Conservation (phyloP, 2,329 filamentous ascomycete species). For the Pseudofabraea citricarpa region DNA sequence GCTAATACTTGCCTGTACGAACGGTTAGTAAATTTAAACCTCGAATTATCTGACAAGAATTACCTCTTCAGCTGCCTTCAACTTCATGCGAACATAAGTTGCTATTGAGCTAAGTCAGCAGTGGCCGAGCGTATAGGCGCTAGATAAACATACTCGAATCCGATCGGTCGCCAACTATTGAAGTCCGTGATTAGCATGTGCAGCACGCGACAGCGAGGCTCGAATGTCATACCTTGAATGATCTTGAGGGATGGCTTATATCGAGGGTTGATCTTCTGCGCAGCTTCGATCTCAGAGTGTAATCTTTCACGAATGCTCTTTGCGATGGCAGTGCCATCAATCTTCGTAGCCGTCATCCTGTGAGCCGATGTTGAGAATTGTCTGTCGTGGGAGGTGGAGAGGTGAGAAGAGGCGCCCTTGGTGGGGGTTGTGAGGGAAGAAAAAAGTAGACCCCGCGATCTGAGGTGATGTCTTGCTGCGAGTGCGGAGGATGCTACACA, state of each 20-base stretch:
- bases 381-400: constrained; percentile 6
- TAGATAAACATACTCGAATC: constrained; percentile 67
- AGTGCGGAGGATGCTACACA: constrained; percentile 8
- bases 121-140: constrained; percentile 7
- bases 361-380: constrained; percentile 46
- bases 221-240: constrained; percentile 86
- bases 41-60: no score
- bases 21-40: no score
- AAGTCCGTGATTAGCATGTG: no score
- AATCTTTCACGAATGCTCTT: constrained; percentile 84
- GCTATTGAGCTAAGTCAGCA: constrained; percentile 45
- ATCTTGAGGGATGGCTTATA: constrained; percentile 91
- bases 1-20: constrained; percentile 73
- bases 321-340: constrained; percentile 94
- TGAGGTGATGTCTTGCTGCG: constrained; percentile 7
- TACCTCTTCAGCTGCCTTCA: constrained; percentile 93
- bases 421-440: constrained; percentile 6
- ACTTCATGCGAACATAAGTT: constrained; percentile 99
- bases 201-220: no score
- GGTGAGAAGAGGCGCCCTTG: constrained; percentile 6
- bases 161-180: constrained; percentile 78
- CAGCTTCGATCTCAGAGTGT: constrained; percentile 72
- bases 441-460: constrained; percentile 22
- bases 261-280: constrained; percentile 76
- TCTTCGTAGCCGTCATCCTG: constrained; percentile 82